Conservation (phyloP, 1,284 basidiomycete species). For the Sphagnurus paluster region DNA sequence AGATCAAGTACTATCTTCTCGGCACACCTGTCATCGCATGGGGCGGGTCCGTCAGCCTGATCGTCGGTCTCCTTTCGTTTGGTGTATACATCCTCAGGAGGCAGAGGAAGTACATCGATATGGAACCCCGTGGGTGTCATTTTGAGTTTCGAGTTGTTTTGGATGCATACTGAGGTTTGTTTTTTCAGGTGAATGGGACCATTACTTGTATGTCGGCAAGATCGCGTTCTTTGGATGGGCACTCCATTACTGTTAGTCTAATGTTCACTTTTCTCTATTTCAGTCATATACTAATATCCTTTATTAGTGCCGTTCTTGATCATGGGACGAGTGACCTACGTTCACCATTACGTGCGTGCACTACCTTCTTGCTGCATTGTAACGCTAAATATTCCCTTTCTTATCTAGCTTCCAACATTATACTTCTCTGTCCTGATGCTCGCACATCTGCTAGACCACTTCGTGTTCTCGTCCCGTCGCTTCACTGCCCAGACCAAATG, state of each 20-base stretch:
- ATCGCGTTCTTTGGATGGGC: constrained; percentile 91
- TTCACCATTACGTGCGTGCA: constrained; percentile 81
- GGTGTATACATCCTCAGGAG: constrained; percentile 78
- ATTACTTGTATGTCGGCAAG: constrained; percentile 92
- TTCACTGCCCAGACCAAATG: constrained; percentile 66
- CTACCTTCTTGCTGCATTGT: constrained; percentile 8
- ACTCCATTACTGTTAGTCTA: constrained; percentile 84
- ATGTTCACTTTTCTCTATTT: too few species aligned
- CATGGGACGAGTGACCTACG: constrained; percentile 93
- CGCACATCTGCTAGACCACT: constrained; percentile 90
- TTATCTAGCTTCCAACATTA: constrained; percentile 88
- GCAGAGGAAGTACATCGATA: constrained; percentile 90
- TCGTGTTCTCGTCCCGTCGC: constrained; percentile 77
- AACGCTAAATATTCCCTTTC: constrained; percentile 96
- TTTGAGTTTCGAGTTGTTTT: not conserved
- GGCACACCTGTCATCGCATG: constrained; percentile 96
- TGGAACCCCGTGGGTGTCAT: constrained; percentile 70
- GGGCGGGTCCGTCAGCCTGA: constrained; percentile 72
- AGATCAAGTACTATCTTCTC: constrained; percentile 92
- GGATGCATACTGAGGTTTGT: not conserved
- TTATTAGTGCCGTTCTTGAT: constrained; percentile 94
- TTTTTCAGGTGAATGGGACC: constrained; percentile 80
- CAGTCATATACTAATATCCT: too few species aligned
- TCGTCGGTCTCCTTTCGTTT: constrained; percentile 55
- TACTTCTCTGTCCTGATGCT: constrained; percentile 96